phyloP scores from a whole-genome alignment of 345 rosid species.

The Gossypium anomalum region DNA sequence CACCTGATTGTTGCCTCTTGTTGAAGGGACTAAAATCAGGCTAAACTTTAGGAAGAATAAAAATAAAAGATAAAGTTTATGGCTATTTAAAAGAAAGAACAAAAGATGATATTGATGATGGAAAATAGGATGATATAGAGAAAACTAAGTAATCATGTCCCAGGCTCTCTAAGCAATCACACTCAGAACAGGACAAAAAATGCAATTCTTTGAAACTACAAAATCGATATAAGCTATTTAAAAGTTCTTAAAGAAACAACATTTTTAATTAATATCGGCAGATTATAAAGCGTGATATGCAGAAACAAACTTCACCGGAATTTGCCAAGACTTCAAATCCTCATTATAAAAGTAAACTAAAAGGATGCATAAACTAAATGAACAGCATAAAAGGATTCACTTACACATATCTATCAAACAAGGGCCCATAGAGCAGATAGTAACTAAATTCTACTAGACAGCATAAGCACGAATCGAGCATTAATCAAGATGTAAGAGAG shows the following conservation, averaged over 20 bases:
- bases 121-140: not conserved
- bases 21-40: not conserved
- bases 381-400: not conserved
- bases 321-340: not conserved
- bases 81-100: not conserved
- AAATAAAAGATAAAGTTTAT: not conserved
- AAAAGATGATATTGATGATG: not conserved
- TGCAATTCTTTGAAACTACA: not conserved
- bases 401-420: not conserved
- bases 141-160: not conserved
- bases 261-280: not conserved
- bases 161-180: not conserved
- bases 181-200: not conserved
- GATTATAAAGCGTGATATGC: not conserved
- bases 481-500: not conserved
- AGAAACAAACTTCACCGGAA: not conserved
- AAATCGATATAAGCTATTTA: not conserved
- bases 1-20: not conserved
- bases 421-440: not conserved
- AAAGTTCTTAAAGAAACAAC: too few relatives aligned
- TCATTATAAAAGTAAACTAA: not conserved
- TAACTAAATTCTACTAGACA: not conserved
- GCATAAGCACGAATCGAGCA: not conserved
- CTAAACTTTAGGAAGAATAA: not conserved
- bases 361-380: not conserved